phyloP scores from a whole-genome alignment of 805 yeast genomes.

The Jamesozyma jinghongensis region DNA sequence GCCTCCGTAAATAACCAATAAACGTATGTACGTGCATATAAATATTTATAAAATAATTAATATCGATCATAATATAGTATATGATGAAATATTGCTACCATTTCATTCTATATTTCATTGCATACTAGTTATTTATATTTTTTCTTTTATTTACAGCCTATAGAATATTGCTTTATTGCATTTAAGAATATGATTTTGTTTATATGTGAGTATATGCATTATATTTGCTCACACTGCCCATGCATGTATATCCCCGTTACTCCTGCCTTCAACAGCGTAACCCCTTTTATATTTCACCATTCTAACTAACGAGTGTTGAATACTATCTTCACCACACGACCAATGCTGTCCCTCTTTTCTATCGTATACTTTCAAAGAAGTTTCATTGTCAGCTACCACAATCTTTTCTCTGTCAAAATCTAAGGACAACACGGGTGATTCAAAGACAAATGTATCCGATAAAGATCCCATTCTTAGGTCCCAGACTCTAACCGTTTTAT shows the following conservation, averaged over 20 bases:
- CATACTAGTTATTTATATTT: too few species aligned
- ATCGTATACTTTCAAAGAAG: conserved; percentile 48
- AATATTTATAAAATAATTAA: neutral
- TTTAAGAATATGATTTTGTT: neutral
- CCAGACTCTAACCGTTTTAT: conserved; percentile 61
- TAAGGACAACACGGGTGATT: conserved; percentile 43
- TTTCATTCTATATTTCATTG: too few species aligned
- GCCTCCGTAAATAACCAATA: neutral
- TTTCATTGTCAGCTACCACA: conserved; percentile 40
- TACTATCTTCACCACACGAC: conserved; percentile 39
- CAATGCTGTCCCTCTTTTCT: conserved; percentile 45
- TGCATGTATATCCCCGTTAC: conserved; percentile 49
- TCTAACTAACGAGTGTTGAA: conserved; percentile 30
- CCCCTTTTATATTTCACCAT: conserved; percentile 50
- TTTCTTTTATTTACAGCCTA: too few species aligned
- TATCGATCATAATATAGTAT: too few species aligned
- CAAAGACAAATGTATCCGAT: conserved; percentile 52
- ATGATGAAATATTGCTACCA: too few species aligned
- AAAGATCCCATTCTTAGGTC: conserved; percentile 61
- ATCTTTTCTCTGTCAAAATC: conserved; percentile 53
- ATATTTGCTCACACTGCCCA: conserved; percentile 41
- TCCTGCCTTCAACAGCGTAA: conserved; percentile 56
- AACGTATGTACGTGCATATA: neutral
- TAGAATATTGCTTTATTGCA: neutral
- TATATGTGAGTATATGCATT: neutral